A percentile compares a stretch with the other conserved stretches of the same genome.
These are phyloP conservation scores for Gomphus sp. DNA, from an alignment of 1,284 basidiomycete species.

Conservation along the genomic window DNA sequence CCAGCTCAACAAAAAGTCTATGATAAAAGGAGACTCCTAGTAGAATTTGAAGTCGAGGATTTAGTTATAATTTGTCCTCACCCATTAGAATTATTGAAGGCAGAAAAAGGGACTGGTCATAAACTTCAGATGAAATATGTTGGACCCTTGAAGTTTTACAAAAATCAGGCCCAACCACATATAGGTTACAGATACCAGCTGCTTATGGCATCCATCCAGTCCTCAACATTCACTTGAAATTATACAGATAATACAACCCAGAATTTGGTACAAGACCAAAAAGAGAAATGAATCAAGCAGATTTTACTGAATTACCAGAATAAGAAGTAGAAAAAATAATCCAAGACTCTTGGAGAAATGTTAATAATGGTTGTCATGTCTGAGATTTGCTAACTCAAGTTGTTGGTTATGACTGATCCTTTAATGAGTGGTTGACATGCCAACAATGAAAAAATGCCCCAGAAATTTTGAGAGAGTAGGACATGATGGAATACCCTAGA, in stretches of 20 bases:
- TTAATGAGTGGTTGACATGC: no score
- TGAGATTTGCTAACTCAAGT: background rate
- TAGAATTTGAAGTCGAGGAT: background rate
- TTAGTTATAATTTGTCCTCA: background rate
- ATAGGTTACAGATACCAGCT: background rate
- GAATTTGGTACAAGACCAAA: background rate
- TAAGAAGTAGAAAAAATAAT: conserved; percentile 1
- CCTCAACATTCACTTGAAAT: background rate
- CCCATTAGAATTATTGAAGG: background rate
- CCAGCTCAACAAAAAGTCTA: background rate
- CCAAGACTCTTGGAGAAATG: background rate
- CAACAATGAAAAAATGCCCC: background rate
- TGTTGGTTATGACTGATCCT: background rate
- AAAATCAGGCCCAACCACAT: background rate
- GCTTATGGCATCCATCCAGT: conserved; percentile 4
- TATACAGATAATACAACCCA: background rate
- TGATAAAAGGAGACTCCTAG: background rate
- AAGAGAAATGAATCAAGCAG: background rate
- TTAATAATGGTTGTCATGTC: background rate
- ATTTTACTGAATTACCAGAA: background rate
- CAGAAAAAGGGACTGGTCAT: background rate
- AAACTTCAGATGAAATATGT: background rate
- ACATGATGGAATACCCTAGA: no score
- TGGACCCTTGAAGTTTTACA: background rate
- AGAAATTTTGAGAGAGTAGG: background rate